Evolutionary conservation across 495 filamentous ascomycete species (phyloP), one percentile per base, ranked within the genome.

Genomic region (Chaetomidium leptoderma): DNA sequence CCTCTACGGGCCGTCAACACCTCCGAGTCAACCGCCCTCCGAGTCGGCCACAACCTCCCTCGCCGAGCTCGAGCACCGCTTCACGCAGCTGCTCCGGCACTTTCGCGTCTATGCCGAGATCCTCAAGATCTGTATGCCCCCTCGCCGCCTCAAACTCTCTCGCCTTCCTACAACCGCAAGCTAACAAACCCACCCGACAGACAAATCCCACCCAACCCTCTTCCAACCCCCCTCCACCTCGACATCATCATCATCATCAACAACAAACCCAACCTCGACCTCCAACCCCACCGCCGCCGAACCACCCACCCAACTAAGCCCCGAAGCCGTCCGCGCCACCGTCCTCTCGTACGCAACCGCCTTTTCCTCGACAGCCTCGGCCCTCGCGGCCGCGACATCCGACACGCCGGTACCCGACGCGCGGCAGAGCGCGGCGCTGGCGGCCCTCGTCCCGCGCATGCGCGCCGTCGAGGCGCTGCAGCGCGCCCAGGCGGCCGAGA

Each of bases 381-480:
- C 85, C 9, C 81, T 95, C 8, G 87, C 86, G n/a, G 87, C 88
- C 2, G 83, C 92, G 17, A 78, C 81, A 30, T 57, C 68, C 32
- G 91, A 95, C 74, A 82, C 87, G 1, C 84, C 88, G 6, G 73
- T 96, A 9, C 90, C 92, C 2, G 81, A 87, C 39, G 77, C 88
- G 0, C 73, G 82, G 36, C 74, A 77, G 37, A 88, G 88, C n/a
- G 77, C 85, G 2, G 72, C 78, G 11, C 73, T 98, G 0, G 83
- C 89, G 24, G 74, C 82, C 19, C 75, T 95, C 2, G 74, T 83
- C 23, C 90, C 91, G 13, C 80, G 87, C 13, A 79, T 97, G 63
- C 82, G 85, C 50, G 80, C 76, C n/a, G 61, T 88, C 6, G 80
- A 86, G 61, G 72, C 77, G 23, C 73, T 75, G 26, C 91, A 97